Evolutionary conservation across 176 grass and related monocot species (phyloP).

Genomic region (Oryza rufipogon): DNA sequence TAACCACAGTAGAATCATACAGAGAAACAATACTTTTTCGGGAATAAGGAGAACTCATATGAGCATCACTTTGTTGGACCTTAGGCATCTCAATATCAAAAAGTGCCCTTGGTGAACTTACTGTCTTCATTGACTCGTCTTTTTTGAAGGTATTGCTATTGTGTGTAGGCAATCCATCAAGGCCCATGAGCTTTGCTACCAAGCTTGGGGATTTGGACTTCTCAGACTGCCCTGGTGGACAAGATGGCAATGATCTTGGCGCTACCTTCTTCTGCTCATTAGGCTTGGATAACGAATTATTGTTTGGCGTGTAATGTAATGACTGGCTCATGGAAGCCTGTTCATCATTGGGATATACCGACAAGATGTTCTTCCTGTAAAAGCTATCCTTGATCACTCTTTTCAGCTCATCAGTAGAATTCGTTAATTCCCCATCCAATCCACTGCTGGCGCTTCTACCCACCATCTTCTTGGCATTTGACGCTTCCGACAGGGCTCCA

Average conservation of each 20-base stretch:
- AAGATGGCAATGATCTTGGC: slow-evolving; percentile 16
- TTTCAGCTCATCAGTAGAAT: slow-evolving; percentile 55
- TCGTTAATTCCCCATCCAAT: slow-evolving; percentile 34
- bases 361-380: slow-evolving; percentile 55
- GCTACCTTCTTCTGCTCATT: slow-evolving; percentile 30
- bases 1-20: slow-evolving; percentile 3
- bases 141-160: slow-evolving; percentile 37
- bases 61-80: slow-evolving; percentile 11
- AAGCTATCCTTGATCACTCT: slow-evolving; percentile 65
- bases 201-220: slow-evolving; percentile 58
- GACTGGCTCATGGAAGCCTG: slow-evolving; percentile 53
- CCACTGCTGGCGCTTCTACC: slow-evolving; percentile 20
- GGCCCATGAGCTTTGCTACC: slow-evolving; percentile 93
- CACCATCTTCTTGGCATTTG: slow-evolving; percentile 31
- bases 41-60: slow-evolving; percentile 27
- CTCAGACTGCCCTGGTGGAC: slow-evolving; percentile 36
- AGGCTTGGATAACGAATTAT: slow-evolving; percentile 40
- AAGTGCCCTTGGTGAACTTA: slow-evolving; percentile 53
- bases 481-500: slow-evolving; percentile 34
- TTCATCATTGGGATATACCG: slow-evolving; percentile 44
- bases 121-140: slow-evolving; percentile 48
- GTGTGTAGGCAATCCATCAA: slow-evolving; percentile 57
- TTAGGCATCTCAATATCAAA: slow-evolving; percentile 88
- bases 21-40: slow-evolving; percentile 14
- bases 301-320: slow-evolving; percentile 34